These are phyloP conservation scores for Apophysomyces ossiformis DNA, from an alignment of 371 early-diverging fungal genomes.

Conservation along the genomic window DNA sequence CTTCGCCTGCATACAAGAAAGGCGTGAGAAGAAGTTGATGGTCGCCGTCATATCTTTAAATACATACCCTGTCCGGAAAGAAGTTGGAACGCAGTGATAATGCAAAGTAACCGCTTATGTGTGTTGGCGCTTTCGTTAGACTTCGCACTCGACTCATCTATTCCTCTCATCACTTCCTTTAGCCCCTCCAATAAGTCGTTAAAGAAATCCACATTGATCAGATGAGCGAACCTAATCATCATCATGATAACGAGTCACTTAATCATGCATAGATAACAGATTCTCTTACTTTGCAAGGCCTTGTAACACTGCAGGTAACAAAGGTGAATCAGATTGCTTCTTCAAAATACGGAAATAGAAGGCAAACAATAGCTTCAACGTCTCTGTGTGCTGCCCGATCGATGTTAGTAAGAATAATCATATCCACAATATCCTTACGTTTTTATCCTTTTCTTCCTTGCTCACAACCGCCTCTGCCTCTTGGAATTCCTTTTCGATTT, in stretches of 20 bases:
- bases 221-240: conserved; percentile 76
- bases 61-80: conserved; percentile 75
- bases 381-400: conserved; percentile 77
- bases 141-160: conserved; percentile 40
- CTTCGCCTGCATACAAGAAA: conserved; percentile 60
- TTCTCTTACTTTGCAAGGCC: conserved; percentile 75
- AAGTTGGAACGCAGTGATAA: conserved; percentile 85
- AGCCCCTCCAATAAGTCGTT: conserved; percentile 84
- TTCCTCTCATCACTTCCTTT: conserved; percentile 72
- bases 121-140: conserved; percentile 48
- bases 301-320: conserved; percentile 87
- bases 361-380: conserved; percentile 88
- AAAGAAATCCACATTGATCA: conserved; percentile 95
- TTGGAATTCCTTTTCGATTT: conserved; percentile 78
- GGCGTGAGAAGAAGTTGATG: neutral
- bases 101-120: conserved; percentile 80
- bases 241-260: neutral
- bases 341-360: conserved; percentile 95
- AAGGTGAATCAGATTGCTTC: conserved; percentile 72
- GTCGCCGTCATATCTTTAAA: neutral
- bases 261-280: neutral
- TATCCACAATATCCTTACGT: conserved; percentile 43
- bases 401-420: neutral
- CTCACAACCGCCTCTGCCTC: conserved; percentile 84
- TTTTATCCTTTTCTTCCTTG: conserved; percentile 73